Evolutionary conservation across 192 early-diverging fungal genomes (phyloP), one percentile per base, ranked within the genome.

Genomic region (Helicostylum pulchrum): DNA sequence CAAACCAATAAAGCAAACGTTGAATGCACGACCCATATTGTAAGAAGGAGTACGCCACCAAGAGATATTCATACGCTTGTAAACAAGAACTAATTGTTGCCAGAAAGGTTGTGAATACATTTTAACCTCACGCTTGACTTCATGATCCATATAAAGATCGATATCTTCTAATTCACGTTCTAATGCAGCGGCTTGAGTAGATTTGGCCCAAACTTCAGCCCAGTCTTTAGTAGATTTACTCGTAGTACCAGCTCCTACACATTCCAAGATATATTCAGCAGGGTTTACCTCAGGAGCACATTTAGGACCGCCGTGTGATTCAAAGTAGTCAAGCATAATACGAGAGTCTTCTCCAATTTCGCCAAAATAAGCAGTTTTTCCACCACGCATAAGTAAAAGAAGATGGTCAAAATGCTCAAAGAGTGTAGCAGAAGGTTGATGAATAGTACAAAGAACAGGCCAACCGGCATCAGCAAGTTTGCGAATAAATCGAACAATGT

Each of bases 351-450:
- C 31, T 39, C 92, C 92, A 11, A 94, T 76, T 43, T 92, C 85
- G 52, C 93, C 93, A 78, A 89, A 88, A 65, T 88, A 95, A 11
- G 86, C 90, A 17, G 88, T 89, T 58, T 79, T 77, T 53, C 93
- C 93, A 45, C 92, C 92, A 62, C 85, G 84, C 45, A 86, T 88
- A 23, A 95, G 73, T 39, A 95, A 79, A 45, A 94, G 65, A 26
- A 93, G 73, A 31, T 92, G 87, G 67, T 93, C 92, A 74, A 95
- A 95, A 62, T 87, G 84, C 60, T 89, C 83, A 67, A 95, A 95
- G 32, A 92, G 77, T 61, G 88, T 76, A 10, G 91, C 82, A 7
- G 85, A 89, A 32, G 93, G 93, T 73, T 90, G 90, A 75, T 95
- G 93, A 52, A 95, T 94, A 14, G 90, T 92, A 71, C 83, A 94